phyloP scores from a whole-genome alignment of 148 eudicot genomes.

The Rhododendron henanense region DNA sequence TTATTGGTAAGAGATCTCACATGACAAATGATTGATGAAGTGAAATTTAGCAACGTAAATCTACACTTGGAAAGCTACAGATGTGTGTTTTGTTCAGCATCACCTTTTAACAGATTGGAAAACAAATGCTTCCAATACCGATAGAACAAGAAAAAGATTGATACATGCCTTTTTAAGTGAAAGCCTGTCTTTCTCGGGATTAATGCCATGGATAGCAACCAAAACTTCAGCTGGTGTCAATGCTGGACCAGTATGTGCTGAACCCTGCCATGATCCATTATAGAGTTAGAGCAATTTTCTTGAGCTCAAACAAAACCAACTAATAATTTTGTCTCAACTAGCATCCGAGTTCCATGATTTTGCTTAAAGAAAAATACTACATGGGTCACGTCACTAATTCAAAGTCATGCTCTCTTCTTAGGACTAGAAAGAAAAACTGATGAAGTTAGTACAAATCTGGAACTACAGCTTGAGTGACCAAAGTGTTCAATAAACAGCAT shows the following conservation, averaged over 20 bases:
- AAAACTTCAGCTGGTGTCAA: constrained; percentile 95
- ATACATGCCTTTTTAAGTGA: constrained; percentile 75
- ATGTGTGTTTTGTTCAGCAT: not conserved
- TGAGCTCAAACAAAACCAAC: not conserved
- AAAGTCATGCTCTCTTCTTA: not conserved
- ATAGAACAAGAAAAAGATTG: not conserved
- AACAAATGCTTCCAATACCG: not conserved
- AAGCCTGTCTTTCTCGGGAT: constrained; percentile 83
- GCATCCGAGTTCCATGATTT: not conserved
- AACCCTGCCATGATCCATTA: constrained; percentile 52
- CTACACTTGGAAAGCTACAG: not conserved
- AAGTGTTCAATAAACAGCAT: constrained; percentile 2
- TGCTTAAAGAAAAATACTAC: not conserved
- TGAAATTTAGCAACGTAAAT: not conserved
- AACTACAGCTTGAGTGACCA: not conserved
- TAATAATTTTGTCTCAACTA: not conserved
- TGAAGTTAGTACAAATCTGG: not conserved
- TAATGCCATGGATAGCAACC: constrained; percentile 96
- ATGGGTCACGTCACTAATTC: not conserved
- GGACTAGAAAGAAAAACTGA: not conserved
- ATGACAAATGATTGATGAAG: not conserved
- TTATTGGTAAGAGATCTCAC: not conserved
- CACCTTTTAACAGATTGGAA: constrained; percentile 2
- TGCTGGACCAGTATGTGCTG: constrained; percentile 96
- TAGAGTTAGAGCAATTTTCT: not conserved